Evolutionary conservation across 345 rosid species (phyloP).

Genomic region (Lepidium aucheri): DNA sequence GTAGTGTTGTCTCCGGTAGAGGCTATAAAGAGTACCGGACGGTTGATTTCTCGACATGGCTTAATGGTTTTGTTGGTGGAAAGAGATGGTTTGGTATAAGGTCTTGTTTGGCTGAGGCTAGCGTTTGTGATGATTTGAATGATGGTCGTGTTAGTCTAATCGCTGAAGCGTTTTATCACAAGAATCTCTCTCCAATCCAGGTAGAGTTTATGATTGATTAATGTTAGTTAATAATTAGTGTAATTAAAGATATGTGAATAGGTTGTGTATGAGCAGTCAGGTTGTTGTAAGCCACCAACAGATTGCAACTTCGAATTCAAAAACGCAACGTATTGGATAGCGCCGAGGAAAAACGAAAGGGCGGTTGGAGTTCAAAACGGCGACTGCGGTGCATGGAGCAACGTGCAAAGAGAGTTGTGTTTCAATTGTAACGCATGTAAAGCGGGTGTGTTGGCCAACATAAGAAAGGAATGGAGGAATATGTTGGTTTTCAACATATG

Average conservation of each 20-base stretch:
- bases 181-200: constrained; percentile 30
- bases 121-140: constrained; percentile 20
- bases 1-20: constrained; percentile 26
- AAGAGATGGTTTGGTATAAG: constrained; percentile 30
- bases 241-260: no score
- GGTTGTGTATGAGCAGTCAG: constrained; percentile 39
- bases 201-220: no score
- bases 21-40: constrained; percentile 29
- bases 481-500: constrained; percentile 27
- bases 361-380: not conserved
- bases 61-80: constrained; percentile 25
- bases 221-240: no score
- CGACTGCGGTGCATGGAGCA: constrained; percentile 51
- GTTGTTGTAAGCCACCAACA: constrained; percentile 69
- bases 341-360: constrained; percentile 5
- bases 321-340: constrained; percentile 39
- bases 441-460: constrained; percentile 38
- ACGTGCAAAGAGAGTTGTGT: constrained; percentile 37
- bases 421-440: constrained; percentile 57
- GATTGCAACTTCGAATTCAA: constrained; percentile 40
- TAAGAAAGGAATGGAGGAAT: constrained; percentile 38
- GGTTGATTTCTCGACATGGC: constrained; percentile 27
- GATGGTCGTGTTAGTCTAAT: constrained; percentile 23
- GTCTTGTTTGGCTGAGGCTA: constrained; percentile 28
- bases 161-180: constrained; percentile 30